These are phyloP conservation scores for Baorangia bicolor DNA, from an alignment of 768 basidiomycete genomes.

Conservation along the genomic window DNA sequence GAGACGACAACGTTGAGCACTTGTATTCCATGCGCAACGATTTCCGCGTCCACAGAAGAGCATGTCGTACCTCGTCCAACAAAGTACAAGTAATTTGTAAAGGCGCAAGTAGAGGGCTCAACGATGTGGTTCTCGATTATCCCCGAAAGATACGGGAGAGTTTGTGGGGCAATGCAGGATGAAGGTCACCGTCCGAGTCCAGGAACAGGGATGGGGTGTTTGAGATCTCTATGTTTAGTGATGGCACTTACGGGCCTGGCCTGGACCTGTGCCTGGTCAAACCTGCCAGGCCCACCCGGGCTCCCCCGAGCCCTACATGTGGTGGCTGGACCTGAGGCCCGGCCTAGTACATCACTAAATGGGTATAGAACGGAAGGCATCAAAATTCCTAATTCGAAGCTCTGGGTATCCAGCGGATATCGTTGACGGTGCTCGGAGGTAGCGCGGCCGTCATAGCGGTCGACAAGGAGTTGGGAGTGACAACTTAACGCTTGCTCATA, in stretches of 20 bases:
- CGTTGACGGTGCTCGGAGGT: slow-evolving; percentile 20
- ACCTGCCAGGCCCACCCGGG: too few species aligned
- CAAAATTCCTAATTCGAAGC: slow-evolving; percentile 31
- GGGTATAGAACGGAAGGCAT: slow-evolving; percentile 38
- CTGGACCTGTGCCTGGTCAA: too few species aligned
- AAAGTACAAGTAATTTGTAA: slow-evolving; percentile 6
- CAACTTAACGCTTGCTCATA: slow-evolving; percentile 2
- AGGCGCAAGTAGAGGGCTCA: slow-evolving; percentile 3
- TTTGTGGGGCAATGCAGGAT: slow-evolving; percentile 16
- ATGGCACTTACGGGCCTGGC: too few species aligned
- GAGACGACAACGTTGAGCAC: slow-evolving; percentile 6
- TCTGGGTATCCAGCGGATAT: slow-evolving; percentile 32
- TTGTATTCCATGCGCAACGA: slow-evolving; percentile 8
- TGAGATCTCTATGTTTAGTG: slow-evolving; percentile 22
- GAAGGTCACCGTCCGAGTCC: slow-evolving; percentile 10
- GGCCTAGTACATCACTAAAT: too few species aligned
- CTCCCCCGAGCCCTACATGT: too few species aligned
- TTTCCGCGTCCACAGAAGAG: neutral
- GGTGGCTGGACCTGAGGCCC: too few species aligned
- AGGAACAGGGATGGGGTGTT: slow-evolving; percentile 29
- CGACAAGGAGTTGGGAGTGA: slow-evolving; percentile 33
- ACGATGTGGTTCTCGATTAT: slow-evolving; percentile 12
- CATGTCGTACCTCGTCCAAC: slow-evolving; percentile 3
- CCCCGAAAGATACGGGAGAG: neutral
- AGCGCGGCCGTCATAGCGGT: slow-evolving; percentile 21